Base-by-base conservation (phyloP, 495 filamentous ascomycete species). In the Melanomma pulvis-pyrius region DNA sequence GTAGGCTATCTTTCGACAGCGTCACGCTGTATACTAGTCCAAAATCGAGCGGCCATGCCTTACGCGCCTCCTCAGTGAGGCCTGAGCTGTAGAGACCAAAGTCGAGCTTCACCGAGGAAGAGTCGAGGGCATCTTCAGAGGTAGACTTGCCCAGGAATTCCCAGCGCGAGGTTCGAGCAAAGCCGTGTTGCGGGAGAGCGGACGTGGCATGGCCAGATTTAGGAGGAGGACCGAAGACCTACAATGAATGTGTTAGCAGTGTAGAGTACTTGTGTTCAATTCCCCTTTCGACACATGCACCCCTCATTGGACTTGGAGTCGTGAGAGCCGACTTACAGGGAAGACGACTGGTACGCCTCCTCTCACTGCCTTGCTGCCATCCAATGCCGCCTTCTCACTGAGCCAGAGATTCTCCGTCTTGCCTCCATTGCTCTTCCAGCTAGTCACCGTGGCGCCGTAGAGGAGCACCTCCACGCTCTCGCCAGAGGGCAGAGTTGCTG, bases 311-410 rank as follows among this genome's bases (percentile, higher is more conserved):
- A 24, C 8, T 8, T 48, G 46, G 15, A 48, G 46, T 7, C 7
- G 8, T 48, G 25, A 26, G 48, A 26, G 41, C 5, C 12, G 21
- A 82, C 87, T 68, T 82, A 96, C 93, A 21, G 96, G 96, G 75
- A 99, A 99, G 2, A 99, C 96, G 32, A 99, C 78, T 8, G 96
- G 96, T 65, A 99, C 91, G 6, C 96, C 89, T 15, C 90, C 90
- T 65, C 89, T 74, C 30, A 91, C 88, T 51, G 80, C 67, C 72
- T 90, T 90, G 55, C 83, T 86, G 3, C 87, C 87, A 72, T 90
- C 87, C 51, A 89, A 73, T 58, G 78, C 79, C 21, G 93, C 90
- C 61, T 86, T 88, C 61, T 91, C 83, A 72, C 90, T 93, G 59
- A 98, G 64, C 81, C 92, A 99, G 46, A 99, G 81, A 76, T 90